Conservation (phyloP, 768 basidiomycete genomes). For the Peribolospora kevripleyi region DNA sequence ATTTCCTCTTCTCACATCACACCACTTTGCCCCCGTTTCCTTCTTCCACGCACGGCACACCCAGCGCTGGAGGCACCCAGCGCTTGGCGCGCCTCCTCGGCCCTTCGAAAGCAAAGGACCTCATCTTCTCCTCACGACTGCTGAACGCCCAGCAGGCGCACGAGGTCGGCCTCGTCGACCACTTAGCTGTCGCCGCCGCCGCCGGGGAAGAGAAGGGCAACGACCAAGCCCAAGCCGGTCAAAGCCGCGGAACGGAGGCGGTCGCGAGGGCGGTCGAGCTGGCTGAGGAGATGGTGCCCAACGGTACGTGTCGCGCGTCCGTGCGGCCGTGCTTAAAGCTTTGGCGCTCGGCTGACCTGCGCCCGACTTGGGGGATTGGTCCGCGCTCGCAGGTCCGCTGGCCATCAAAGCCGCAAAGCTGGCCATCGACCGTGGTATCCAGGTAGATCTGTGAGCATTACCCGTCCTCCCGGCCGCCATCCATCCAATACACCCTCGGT, state of each 20-base stretch:
- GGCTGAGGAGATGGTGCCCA: not conserved
- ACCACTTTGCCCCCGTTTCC: not conserved
- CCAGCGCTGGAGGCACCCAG: slow-evolving; percentile 56
- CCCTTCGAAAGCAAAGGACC: slow-evolving; percentile 52
- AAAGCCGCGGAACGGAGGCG: slow-evolving; percentile 1
- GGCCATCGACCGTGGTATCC: slow-evolving; percentile 4
- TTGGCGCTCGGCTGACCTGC: too few species aligned
- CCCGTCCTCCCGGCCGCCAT: not conserved
- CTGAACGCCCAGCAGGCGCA: slow-evolving; percentile 43
- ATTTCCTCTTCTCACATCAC: too few species aligned
- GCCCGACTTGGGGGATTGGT: not conserved
- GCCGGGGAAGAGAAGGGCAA: too few species aligned
- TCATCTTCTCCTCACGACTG: slow-evolving; percentile 58
- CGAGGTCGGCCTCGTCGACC: slow-evolving; percentile 27
- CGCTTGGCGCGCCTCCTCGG: slow-evolving; percentile 54
- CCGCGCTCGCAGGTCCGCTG: slow-evolving; percentile 5
- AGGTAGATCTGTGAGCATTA: slow-evolving; percentile 3
- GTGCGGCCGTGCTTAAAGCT: too few species aligned
- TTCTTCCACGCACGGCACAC: not conserved
- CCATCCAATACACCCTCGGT: too few species aligned
- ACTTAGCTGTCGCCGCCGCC: not conserved
- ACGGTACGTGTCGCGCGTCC: not conserved
- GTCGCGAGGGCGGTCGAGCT: slow-evolving; percentile 4
- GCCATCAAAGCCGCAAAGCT: slow-evolving; percentile 8
- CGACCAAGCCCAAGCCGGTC: slow-evolving; percentile 1